Evolutionary conservation across 495 filamentous ascomycete genomes (phyloP).

Genomic region (Talaromyces borbonicus): DNA sequence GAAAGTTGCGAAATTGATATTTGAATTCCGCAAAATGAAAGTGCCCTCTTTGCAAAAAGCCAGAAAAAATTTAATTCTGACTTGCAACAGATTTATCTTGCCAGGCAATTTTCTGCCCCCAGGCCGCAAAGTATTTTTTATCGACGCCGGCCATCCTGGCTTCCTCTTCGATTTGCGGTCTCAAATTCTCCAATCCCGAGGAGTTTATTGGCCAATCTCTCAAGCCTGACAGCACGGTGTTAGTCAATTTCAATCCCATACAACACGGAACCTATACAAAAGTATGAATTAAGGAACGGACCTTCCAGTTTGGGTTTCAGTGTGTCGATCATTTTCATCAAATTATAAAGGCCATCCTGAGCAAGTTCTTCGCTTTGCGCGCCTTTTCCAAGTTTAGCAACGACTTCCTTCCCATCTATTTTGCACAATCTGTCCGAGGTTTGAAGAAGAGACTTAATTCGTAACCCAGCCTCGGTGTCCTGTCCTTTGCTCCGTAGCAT

Average conservation of each 20-base stretch:
- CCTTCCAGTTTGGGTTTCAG: neutral
- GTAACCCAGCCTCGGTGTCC: neutral
- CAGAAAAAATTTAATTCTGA: no score
- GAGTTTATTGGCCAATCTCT: neutral
- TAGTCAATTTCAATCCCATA: neutral
- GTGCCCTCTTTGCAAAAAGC: no score
- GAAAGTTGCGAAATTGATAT: no score
- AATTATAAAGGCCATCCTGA: neutral
- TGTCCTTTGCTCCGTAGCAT: conserved; percentile 1
- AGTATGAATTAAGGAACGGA: neutral
- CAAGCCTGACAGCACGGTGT: neutral
- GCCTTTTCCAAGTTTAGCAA: neutral
- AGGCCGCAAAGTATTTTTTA: neutral
- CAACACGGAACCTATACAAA: neutral
- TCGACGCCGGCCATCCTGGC: neutral
- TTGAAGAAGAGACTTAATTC: neutral
- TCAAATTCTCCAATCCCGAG: neutral
- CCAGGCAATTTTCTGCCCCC: neutral
- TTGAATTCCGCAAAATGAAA: no score
- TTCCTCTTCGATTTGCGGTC: neutral
- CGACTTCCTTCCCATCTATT: neutral
- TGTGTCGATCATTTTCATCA: conserved; percentile 1
- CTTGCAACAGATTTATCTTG: no score
- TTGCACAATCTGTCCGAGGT: neutral
- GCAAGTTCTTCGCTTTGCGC: neutral